A percentile compares a stretch with the other conserved stretches of the same genome.
Evolutionary conservation across 176 grass and related monocot species (phyloP).

Genomic region (Sorghum bicolor): Sorghum_bicolor_NCBIv3 NC_012873.2:65148001-65148500

Average conservation of each 20-base stretch:
- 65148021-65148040: too few species aligned
- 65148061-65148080: too few species aligned
- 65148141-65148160: too few species aligned
- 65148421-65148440: not conserved
- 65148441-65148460: not conserved
- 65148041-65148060: too few species aligned
- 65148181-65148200: not conserved
- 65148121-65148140: not conserved
- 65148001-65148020: too few species aligned
- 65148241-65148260: not conserved
- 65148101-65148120: too few species aligned
- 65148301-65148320: not conserved
- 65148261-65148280: not conserved
- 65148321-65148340: not conserved
- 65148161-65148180: too few species aligned
- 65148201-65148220: not conserved
- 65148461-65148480: not conserved
- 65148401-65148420: not conserved
- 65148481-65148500: constrained; percentile 13
- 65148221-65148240: not conserved
- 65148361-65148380: not conserved
- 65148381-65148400: not conserved
- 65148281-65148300: not conserved
- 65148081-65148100: not conserved
- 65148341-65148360: not conserved